Conservation (phyloP, 148 eudicot genomes). For the Polygonum maritimum region DNA sequence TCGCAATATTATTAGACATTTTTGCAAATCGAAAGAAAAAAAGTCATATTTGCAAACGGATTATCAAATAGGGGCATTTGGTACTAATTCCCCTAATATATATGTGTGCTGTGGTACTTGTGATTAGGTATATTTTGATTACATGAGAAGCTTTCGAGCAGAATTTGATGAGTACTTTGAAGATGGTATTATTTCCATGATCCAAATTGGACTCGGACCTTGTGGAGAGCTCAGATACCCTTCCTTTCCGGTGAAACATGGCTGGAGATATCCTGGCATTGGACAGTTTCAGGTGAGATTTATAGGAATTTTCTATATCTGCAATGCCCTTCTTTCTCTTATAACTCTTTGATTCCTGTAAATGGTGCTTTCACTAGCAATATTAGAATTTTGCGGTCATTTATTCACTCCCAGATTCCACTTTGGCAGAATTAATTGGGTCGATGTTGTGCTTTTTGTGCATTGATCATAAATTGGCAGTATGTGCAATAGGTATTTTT, state of each 20-base stretch:
- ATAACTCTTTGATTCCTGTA: neutral
- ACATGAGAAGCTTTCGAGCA: constrained; percentile 90
- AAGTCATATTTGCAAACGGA: too few species aligned
- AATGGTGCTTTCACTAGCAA: neutral
- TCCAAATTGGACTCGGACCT: constrained; percentile 86
- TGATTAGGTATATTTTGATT: constrained; percentile 85
- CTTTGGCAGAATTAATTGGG: too few species aligned
- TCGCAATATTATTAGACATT: too few species aligned
- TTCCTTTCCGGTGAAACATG: constrained; percentile 76
- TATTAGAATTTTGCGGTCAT: neutral
- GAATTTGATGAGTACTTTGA: constrained; percentile 72
- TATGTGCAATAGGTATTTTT: constrained; percentile 13
- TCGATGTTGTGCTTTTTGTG: constrained; percentile 23
- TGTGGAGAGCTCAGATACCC: constrained; percentile 96
- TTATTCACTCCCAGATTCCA: constrained; percentile 14
- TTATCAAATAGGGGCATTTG: too few species aligned
- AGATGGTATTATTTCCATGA: constrained; percentile 63
- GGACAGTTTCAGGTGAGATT: constrained; percentile 87
- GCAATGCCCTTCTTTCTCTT: constrained; percentile 10
- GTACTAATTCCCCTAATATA: too few species aligned
- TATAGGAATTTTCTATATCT: neutral
- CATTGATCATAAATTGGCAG: neutral
- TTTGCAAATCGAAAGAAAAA: too few species aligned
- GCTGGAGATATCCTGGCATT: constrained; percentile 96
- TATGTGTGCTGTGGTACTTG: neutral